These are phyloP conservation scores for Cytospora piceae DNA, from an alignment of 2,329 filamentous ascomycete species.

Conservation along the genomic window DNA sequence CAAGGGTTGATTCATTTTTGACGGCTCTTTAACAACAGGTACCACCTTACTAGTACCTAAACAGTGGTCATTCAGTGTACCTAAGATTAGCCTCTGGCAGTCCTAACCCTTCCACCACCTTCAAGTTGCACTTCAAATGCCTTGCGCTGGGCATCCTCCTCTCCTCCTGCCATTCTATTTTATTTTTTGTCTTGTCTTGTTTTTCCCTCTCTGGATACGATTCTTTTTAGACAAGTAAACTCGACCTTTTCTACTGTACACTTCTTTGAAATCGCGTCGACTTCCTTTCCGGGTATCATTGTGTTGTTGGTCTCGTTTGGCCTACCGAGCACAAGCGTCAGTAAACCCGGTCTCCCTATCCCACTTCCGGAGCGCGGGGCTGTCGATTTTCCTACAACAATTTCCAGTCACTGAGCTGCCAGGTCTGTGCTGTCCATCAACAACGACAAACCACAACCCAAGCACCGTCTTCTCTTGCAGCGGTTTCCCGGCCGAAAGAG, in stretches of 20 bases:
- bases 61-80: neutral
- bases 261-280: neutral
- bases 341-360: neutral
- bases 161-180: neutral
- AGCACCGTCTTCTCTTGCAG: neutral
- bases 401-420: neutral
- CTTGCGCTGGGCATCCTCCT: neutral
- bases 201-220: slow-evolving; percentile 10
- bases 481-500: neutral
- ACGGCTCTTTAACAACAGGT: neutral
- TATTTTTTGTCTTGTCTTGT: slow-evolving; percentile 16
- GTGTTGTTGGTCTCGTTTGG: neutral
- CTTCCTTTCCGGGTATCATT: neutral
- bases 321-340: neutral
- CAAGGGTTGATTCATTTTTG: neutral
- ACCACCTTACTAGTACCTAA: neutral
- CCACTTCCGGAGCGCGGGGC: slow-evolving; percentile 19
- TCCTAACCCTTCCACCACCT: neutral
- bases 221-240: slow-evolving; percentile 8
- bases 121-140: neutral
- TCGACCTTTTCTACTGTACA: neutral
- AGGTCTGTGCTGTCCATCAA: neutral
- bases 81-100: neutral
- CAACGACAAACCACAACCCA: neutral
- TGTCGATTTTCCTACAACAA: neutral